A percentile compares a stretch with the other conserved stretches of the same genome.
These are phyloP conservation scores for Porphyridium purpureum DNA, from an alignment of 23 red algal genomes.

Conservation along the genomic window DNA sequence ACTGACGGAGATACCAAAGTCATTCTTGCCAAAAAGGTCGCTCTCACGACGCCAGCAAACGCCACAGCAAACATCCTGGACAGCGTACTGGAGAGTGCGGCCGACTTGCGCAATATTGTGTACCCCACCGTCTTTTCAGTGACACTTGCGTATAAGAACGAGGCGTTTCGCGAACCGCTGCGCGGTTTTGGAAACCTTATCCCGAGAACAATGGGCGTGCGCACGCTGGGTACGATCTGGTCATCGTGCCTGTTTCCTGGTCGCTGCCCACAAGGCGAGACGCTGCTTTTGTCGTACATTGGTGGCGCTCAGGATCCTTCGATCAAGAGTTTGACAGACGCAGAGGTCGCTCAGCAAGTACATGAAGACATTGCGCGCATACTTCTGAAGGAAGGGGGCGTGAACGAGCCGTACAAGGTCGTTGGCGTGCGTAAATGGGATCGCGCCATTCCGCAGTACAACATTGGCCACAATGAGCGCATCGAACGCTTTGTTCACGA, in stretches of 20 bases:
- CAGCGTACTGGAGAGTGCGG: slow-evolving; percentile 5
- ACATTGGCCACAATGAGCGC: slow-evolving; percentile 23
- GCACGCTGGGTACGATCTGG: slow-evolving; percentile 95
- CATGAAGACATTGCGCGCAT: slow-evolving; percentile 59
- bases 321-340: slow-evolving; percentile 40
- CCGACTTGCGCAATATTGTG: slow-evolving; percentile 29
- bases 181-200: slow-evolving; percentile 93
- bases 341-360: slow-evolving; percentile 40
- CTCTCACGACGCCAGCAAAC: slow-evolving; percentile 61
- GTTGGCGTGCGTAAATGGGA: slow-evolving; percentile 60
- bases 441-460: slow-evolving; percentile 85
- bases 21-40: slow-evolving; percentile 33
- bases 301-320: slow-evolving; percentile 59
- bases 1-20: not conserved
- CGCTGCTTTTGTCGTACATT: slow-evolving; percentile 85
- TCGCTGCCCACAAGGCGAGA: slow-evolving; percentile 52
- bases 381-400: slow-evolving; percentile 29
- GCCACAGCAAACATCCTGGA: slow-evolving; percentile 30
- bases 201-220: slow-evolving; percentile 53
- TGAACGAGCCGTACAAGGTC: slow-evolving; percentile 30
- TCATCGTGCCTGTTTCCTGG: slow-evolving; percentile 72
- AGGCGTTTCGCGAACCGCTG: slow-evolving; percentile 33
- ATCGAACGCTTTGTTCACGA: slow-evolving; percentile 11
- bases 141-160: slow-evolving; percentile 59
- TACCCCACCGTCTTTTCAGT: slow-evolving; percentile 71